These are phyloP conservation scores for Stagonosporopsis chrysanthemi DNA, from an alignment of 2,329 filamentous ascomycete genomes.

Conservation along the genomic window DNA sequence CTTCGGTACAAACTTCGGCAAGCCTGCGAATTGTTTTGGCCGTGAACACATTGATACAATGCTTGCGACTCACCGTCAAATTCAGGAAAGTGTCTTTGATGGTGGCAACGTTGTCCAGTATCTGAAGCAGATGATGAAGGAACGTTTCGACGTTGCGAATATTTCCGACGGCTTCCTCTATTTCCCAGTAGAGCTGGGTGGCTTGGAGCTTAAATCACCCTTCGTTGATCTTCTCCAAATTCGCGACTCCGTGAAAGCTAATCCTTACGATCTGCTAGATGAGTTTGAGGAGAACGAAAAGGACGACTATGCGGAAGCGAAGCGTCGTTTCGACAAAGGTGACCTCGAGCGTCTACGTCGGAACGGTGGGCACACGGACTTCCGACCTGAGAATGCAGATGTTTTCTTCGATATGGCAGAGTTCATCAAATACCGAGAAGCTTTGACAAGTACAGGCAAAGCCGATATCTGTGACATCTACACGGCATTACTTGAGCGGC, in stretches of 20 bases:
- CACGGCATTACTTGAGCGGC: constrained; percentile 29
- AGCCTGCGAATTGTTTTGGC: constrained; percentile 61
- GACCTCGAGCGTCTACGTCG: constrained; percentile 12
- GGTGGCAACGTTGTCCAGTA: constrained; percentile 43
- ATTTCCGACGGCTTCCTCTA: constrained; percentile 62
- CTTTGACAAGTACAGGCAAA: constrained; percentile 9
- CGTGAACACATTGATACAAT: constrained; percentile 61
- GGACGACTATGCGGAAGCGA: constrained; percentile 45
- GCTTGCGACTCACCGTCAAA: constrained; percentile 59
- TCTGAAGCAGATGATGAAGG: constrained; percentile 57
- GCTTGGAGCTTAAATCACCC: constrained; percentile 59
- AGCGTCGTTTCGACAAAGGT: constrained; percentile 40
- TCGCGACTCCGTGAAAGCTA: constrained; percentile 36
- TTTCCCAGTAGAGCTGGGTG: constrained; percentile 61
- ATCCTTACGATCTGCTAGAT: constrained; percentile 54
- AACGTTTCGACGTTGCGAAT: constrained; percentile 59
- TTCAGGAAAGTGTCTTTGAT: constrained; percentile 58
- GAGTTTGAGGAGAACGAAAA: constrained; percentile 49
- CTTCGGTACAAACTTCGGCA: constrained; percentile 62
- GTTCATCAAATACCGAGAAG: constrained; percentile 34
- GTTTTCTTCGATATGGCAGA: constrained; percentile 40
- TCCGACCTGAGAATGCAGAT: constrained; percentile 25
- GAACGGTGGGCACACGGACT: constrained; percentile 18
- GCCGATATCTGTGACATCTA: constrained; percentile 29
- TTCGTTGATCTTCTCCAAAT: constrained; percentile 59